Base-by-base conservation (phyloP, 2,329 filamentous ascomycete species). In the Aspergillus sclerotialis region DNA sequence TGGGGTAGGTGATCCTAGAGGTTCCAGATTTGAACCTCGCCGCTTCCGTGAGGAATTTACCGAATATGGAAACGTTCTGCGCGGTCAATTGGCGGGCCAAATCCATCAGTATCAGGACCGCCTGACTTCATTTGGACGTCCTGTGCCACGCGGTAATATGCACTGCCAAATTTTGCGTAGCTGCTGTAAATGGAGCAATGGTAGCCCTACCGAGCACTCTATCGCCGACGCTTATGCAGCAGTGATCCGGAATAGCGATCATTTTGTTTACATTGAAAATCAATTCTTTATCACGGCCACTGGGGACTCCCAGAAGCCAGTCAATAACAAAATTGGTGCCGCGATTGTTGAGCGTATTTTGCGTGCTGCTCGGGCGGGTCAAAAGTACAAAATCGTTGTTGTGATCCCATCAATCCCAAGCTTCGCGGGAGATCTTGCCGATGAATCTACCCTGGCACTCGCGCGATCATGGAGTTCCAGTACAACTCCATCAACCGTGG, bases 211-310 rank as follows among this genome's bases (percentile, higher is more conserved):
- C 0, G 80, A 84, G 49, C 87, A 92, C 59, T 94, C 87, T 0
- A 89, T 95, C 43, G 76, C 78, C 32, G 87, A 90, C 53, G 88
- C 88, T 1, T 94, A 94, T 60, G 74, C 68, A 7, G 85, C 94
- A 37, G 67, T 94, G 26, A 96, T 96, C 50, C 72, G 80, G 32
- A 85, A 85, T 37, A 92, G 92, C 1, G 68, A 94, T 62, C 90
- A 96, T 56, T 96, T 80, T 46, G 79, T 98, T 9, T 98, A 96
- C 64, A 94, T 98, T 38, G 92, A 98, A 60, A 96, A 98, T 51
- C 92, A 98, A 56, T 96, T 96, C 68, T 98, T 96, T 70, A 96
- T 93, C 55, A 94, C 88, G 0, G 85, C 92, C 0, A 96, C 92
- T 0, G 85, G 87, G 7, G 81, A 92, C 12, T 65, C 93, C 11